phyloP scores from a whole-genome alignment of 768 basidiomycete species.

The Termitomyces eurrhizus region DNA sequence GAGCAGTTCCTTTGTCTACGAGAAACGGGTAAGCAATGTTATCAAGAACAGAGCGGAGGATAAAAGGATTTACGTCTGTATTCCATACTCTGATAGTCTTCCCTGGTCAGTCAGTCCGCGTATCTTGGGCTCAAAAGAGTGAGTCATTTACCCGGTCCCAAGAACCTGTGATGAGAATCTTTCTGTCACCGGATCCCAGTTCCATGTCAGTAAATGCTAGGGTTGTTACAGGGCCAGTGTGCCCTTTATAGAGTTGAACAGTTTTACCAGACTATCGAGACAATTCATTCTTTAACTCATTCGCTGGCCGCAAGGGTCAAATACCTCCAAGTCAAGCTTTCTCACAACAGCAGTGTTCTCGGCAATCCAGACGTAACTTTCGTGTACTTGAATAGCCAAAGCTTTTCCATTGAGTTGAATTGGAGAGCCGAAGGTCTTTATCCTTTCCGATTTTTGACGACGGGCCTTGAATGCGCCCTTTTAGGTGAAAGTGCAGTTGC shows the following conservation, averaged over 20 bases:
- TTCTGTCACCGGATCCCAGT: conserved; percentile 34
- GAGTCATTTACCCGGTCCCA: conserved; percentile 73
- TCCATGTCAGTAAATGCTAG: conserved; percentile 60
- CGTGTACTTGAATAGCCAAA: conserved; percentile 62
- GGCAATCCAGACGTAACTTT: conserved; percentile 76
- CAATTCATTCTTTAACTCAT: conserved; percentile 2
- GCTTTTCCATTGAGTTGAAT: conserved; percentile 75
- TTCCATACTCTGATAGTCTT: conserved; percentile 91
- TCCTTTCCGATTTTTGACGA: conserved; percentile 65
- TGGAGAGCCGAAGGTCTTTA: conserved; percentile 72
- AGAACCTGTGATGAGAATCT: conserved; percentile 80
- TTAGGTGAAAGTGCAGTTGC: conserved; percentile 9
- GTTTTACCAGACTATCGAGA: conserved; percentile 74
- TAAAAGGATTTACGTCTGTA: conserved; percentile 47
- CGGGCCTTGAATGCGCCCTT: conserved; percentile 47
- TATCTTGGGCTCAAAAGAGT: not conserved
- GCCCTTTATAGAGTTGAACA: conserved; percentile 72
- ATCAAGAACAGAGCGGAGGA: not conserved
- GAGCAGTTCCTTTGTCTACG: conserved; percentile 65
- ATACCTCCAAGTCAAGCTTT: conserved; percentile 75
- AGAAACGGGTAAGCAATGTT: not conserved
- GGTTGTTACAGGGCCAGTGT: conserved; percentile 85
- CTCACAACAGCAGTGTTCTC: conserved; percentile 78
- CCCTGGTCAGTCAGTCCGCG: conserved; percentile 7
- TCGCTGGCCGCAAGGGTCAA: conserved; percentile 1